Evolutionary conservation across 129 eudicot species (phyloP).

Genomic region (Solidago caesia): DNA sequence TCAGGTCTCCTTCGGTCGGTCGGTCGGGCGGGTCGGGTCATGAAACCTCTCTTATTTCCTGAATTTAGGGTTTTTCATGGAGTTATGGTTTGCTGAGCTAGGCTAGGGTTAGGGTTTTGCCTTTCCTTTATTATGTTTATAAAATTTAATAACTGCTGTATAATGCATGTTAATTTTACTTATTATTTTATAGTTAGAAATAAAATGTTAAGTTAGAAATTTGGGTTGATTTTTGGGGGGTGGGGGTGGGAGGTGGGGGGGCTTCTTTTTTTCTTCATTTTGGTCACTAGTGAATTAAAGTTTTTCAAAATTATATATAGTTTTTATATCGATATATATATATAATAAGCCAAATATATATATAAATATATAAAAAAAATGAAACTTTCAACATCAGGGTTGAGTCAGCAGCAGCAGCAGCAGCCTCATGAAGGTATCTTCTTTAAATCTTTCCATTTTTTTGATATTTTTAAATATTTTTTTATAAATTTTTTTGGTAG

Average conservation of each 20-base stretch:
- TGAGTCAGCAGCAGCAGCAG: slow-evolving; percentile 98
- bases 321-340: neutral
- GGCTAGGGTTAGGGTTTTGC: slow-evolving; percentile 31
- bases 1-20: slow-evolving; percentile 49
- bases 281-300: neutral
- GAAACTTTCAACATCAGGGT: slow-evolving; percentile 99
- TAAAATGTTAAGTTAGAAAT: slow-evolving; percentile 20
- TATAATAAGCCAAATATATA: slow-evolving; percentile 27
- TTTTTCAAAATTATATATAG: too few species aligned
- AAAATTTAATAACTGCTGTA: neutral
- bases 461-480: neutral
- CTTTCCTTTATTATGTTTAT: too few species aligned
- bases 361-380: slow-evolving; percentile 33
- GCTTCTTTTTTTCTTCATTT: neutral
- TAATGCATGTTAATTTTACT: slow-evolving; percentile 33
- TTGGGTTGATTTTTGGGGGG: neutral
- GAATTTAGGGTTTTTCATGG: too few species aligned
- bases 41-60: too few species aligned
- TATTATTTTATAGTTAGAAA: neutral
- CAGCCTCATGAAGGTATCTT: slow-evolving; percentile 88
- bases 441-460: slow-evolving; percentile 29
- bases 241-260: slow-evolving; percentile 26
- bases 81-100: slow-evolving; percentile 33
- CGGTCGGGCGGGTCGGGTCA: too few species aligned
- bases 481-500: slow-evolving; percentile 11